A percentile compares a stretch with the other conserved stretches of the same genome.
Evolutionary conservation across 768 basidiomycete species (phyloP).

Genomic region (Boletus rubescentipes): DNA sequence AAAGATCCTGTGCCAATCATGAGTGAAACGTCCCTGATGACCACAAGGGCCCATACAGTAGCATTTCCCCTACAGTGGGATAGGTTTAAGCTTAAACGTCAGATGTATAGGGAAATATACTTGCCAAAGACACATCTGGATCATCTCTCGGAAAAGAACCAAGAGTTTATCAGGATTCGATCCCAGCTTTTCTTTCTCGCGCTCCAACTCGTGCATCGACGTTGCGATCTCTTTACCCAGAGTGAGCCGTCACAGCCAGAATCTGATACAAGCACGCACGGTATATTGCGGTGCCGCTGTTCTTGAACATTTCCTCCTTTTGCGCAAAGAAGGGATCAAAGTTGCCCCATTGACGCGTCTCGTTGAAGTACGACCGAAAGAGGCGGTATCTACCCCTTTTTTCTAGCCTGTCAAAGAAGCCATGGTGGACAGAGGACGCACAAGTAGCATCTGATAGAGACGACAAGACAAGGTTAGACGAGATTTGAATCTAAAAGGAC

Average conservation of each 20-base stretch:
- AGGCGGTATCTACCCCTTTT: constrained; percentile 68
- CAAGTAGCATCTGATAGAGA: constrained; percentile 64
- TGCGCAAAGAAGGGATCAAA: constrained; percentile 84
- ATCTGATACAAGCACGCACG: constrained; percentile 45
- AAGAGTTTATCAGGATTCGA: constrained; percentile 54
- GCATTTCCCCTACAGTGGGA: constrained; percentile 78
- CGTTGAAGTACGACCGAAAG: constrained; percentile 68
- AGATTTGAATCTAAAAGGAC: constrained; percentile 22
- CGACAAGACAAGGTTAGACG: neutral
- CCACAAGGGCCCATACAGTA: constrained; percentile 52
- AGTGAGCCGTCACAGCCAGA: neutral
- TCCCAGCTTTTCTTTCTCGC: constrained; percentile 43
- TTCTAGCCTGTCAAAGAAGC: neutral
- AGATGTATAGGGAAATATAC: neutral
- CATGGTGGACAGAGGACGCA: constrained; percentile 32
- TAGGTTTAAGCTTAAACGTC: constrained; percentile 1
- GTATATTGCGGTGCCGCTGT: constrained; percentile 73
- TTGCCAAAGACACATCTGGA: constrained; percentile 84
- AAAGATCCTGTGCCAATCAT: constrained; percentile 67
- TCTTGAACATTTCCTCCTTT: constrained; percentile 80
- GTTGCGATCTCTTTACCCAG: constrained; percentile 61
- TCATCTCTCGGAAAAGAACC: constrained; percentile 78
- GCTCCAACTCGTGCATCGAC: constrained; percentile 65
- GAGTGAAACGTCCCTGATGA: neutral
- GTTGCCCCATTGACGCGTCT: constrained; percentile 64